Evolutionary conservation across 176 grass and related monocot species (phyloP), one percentile per base, ranked within the genome.

Genomic region (Chrysopogon serrulatus): DNA sequence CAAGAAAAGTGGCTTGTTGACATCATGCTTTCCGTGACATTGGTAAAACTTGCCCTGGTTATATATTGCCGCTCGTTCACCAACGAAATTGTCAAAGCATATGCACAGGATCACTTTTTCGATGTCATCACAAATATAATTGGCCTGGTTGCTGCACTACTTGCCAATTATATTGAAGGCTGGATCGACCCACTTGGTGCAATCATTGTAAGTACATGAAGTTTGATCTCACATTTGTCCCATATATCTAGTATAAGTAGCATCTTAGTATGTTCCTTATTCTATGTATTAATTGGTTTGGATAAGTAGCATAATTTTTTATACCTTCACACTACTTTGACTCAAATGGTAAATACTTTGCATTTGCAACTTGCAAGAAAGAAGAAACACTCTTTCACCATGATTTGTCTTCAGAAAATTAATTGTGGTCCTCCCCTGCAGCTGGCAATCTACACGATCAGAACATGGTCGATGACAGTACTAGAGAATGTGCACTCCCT

Each of bases 91-190:
- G 92, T 98, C 64, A 98, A 94, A 72, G 95, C 95, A 56, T 98
- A 95, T 87, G 95, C 95, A 19, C 90, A 98, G 66, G 95, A 98
- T 65, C 95, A 98, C 79, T 91, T 98, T 61, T 98, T 98, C 3
- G 92, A 98, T 83, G 95, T 95, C 18, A 91, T 98, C 26, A 98
- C 95, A 28, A 98, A 98, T 87, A 7, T 94, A n/a, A 95, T 98
- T 80, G 95, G 95, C 54, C 83, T 98, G 65, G 88, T 95, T 9
- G 92, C 95, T 37, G 92, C 89, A 60, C 72, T 98, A 24, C 95
- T 98, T 2, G 95, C 95, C 10, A 92, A 86, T 73, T 95, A 95
- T 83, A 79, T 93, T 5, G 65, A 77, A 82, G 88, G 74, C 28
- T 98, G 95, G 95, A 98, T 98, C 3, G 95, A 98, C 45, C 91